Percentiles rank a stretch among this genome's conserved stretches.
phyloP scores from a whole-genome alignment of 306 rosid species.

The Citrullus amarus region DNA sequence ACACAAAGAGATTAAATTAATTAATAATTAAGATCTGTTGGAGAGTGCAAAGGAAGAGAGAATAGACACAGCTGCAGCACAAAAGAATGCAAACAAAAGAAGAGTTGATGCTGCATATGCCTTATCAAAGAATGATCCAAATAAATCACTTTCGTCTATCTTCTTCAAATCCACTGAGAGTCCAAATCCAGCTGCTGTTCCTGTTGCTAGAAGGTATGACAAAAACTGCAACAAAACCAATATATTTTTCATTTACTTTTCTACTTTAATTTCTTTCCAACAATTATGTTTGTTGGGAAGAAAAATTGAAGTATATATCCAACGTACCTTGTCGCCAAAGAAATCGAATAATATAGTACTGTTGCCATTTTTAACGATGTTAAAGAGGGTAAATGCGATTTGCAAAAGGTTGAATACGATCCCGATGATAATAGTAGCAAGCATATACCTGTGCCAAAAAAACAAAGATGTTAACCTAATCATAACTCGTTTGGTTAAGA shows the following conservation, averaged over 20 bases:
- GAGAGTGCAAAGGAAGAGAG: conserved; percentile 36
- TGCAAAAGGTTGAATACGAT: conserved; percentile 31
- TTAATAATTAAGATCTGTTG: not conserved
- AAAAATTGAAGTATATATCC: too few relatives aligned
- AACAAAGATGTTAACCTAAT: too few relatives aligned
- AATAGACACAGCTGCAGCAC: conserved; percentile 36
- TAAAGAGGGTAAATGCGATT: conserved; percentile 29
- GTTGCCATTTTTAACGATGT: conserved; percentile 8
- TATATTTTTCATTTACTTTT: not conserved
- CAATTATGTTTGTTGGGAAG: too few relatives aligned
- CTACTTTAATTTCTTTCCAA: too few relatives aligned
- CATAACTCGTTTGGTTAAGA: too few relatives aligned
- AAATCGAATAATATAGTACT: conserved; percentile 31
- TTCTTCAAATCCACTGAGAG: conserved; percentile 14
- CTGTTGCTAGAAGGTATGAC: conserved; percentile 44
- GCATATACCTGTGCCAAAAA: not conserved
- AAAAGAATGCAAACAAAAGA: conserved; percentile 30
- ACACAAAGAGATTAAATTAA: not conserved
- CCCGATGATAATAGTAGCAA: conserved; percentile 33
- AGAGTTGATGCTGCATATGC: conserved; percentile 45
- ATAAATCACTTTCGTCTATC: not conserved
- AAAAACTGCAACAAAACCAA: conserved; percentile 25
- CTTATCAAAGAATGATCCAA: conserved; percentile 17
- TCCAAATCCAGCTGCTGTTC: conserved; percentile 45
- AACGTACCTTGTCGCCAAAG: conserved; percentile 54